Evolutionary conservation across 352 stramenopile species (phyloP).

Genomic region (Phytophthora pseudosyringae): DNA sequence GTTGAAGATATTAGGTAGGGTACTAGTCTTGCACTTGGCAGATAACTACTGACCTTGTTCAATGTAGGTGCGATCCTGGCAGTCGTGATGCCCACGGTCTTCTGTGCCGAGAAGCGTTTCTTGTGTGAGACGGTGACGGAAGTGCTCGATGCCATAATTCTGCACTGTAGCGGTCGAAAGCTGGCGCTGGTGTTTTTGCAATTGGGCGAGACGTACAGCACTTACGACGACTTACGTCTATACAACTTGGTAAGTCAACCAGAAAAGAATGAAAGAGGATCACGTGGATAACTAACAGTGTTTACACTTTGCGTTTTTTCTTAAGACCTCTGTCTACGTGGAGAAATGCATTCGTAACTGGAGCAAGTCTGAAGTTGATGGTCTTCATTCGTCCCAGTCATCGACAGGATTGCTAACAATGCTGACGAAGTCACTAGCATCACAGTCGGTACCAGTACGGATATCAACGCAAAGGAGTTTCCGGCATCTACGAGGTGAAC

Average conservation of each 20-base stretch:
- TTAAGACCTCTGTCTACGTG: conserved; percentile 58
- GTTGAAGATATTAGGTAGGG: too few species aligned
- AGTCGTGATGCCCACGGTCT: conserved; percentile 48
- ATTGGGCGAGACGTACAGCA: conserved; percentile 31
- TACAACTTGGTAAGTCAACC: conserved; percentile 53
- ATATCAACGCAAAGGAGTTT: conserved; percentile 58
- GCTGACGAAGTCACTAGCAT: conserved; percentile 39
- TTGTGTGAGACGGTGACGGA: conserved; percentile 65
- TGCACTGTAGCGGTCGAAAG: conserved; percentile 57
- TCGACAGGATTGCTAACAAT: conserved; percentile 32
- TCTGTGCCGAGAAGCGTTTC: conserved; percentile 62
- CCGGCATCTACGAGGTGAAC: conserved; percentile 39
- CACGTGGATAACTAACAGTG: too few species aligned
- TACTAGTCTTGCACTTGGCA: too few species aligned
- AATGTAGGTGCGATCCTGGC: conserved; percentile 55
- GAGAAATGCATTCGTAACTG: conserved; percentile 66
- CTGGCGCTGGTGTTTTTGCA: conserved; percentile 49
- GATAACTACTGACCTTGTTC: background rate
- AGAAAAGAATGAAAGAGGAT: background rate
- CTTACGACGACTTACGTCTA: conserved; percentile 48
- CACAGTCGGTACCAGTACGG: conserved; percentile 53
- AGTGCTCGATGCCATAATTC: conserved; percentile 59
- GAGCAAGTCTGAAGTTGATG: conserved; percentile 33
- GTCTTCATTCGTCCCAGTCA: conserved; percentile 31
- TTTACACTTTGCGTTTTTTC: too few species aligned